Conservation (phyloP, 306 rosid genomes). For the Calophaca sinica region DNA sequence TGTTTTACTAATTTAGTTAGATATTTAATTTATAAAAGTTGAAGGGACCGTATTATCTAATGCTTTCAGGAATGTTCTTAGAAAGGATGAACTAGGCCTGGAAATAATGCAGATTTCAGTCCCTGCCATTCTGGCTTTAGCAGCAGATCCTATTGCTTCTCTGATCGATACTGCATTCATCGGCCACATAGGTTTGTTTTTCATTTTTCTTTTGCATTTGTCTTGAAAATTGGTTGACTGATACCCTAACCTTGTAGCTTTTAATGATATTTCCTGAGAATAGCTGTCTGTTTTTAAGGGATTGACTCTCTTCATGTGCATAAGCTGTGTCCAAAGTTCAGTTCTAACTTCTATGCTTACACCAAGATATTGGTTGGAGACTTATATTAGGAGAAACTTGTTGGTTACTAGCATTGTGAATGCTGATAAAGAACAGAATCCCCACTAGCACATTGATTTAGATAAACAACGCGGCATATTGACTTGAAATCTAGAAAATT, state of each 20-base stretch:
- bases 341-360: too few relatives aligned
- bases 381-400: too few relatives aligned
- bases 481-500: too few relatives aligned
- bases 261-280: too few relatives aligned
- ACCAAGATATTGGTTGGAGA: too few relatives aligned
- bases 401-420: too few relatives aligned
- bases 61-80: conserved; percentile 44
- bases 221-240: conserved; percentile 8
- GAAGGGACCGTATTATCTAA: background rate
- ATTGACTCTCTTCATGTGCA: too few relatives aligned
- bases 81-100: conserved; percentile 48
- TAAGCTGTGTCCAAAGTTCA: too few relatives aligned
- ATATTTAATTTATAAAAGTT: background rate
- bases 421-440: too few relatives aligned
- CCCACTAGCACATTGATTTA: too few relatives aligned
- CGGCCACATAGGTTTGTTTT: conserved; percentile 54
- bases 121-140: conserved; percentile 55
- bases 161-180: conserved; percentile 58
- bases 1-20: background rate
- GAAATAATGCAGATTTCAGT: conserved; percentile 53
- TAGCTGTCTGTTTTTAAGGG: too few relatives aligned
- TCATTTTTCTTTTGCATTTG: background rate
- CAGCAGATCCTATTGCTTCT: conserved; percentile 64
- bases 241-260: background rate
- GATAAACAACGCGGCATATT: too few relatives aligned